Evolutionary conservation across 106 monocot genomes (phyloP).

Genomic region (Hemerocallis citrina): DNA sequence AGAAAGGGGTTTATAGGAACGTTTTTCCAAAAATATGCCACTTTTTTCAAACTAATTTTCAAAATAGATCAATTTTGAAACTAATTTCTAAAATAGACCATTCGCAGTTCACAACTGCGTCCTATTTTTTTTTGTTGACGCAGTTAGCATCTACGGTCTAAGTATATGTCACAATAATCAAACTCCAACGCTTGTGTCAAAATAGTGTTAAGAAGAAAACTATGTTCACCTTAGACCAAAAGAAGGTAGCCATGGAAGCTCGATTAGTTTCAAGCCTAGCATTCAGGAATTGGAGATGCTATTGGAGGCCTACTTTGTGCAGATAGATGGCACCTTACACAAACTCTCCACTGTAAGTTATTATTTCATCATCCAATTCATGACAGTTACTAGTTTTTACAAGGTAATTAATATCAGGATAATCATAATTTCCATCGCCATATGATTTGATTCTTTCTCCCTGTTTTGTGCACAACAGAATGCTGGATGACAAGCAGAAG

Average conservation of each 20-base stretch:
- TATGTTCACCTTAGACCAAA: no score
- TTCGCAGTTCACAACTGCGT: no score
- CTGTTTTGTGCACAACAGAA: conserved; percentile 5
- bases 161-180: no score
- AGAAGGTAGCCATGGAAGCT: conserved; percentile 12
- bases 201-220: no score
- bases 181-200: no score
- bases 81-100: no score
- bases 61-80: no score
- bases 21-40: neutral
- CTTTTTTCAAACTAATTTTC: neutral
- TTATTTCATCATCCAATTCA: neutral
- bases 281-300: conserved; percentile 34
- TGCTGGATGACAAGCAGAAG: conserved; percentile 27
- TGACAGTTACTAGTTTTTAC: no score
- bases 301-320: conserved; percentile 30
- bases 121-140: no score
- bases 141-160: no score
- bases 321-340: conserved; percentile 25
- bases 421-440: neutral
- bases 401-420: no score
- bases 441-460: neutral
- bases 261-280: conserved; percentile 13
- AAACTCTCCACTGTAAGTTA: conserved; percentile 25
- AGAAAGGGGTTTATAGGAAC: no score